Evolutionary conservation across 768 basidiomycete species (phyloP).

Genomic region (Leccinum uliginosum): DNA sequence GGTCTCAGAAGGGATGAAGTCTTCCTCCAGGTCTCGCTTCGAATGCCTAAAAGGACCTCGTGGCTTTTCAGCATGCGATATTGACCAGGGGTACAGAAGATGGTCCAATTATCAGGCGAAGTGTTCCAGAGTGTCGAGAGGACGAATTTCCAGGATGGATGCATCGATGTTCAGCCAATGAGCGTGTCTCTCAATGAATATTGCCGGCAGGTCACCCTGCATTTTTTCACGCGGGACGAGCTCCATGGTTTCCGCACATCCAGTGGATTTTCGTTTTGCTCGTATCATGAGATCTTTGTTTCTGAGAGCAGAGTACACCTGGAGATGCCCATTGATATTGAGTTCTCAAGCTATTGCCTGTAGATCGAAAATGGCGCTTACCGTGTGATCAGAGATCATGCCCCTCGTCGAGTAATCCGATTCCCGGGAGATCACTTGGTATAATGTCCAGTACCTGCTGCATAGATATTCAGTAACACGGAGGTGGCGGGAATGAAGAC

Average conservation of each 20-base stretch:
- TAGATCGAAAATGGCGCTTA: background rate
- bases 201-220: slow-evolving; percentile 17
- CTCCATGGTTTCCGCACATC: slow-evolving; percentile 9
- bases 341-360: background rate
- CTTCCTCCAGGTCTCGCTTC: slow-evolving; percentile 23
- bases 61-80: slow-evolving; percentile 2
- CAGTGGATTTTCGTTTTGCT: slow-evolving; percentile 2
- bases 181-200: slow-evolving; percentile 12
- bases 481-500: background rate
- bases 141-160: slow-evolving; percentile 22
- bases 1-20: slow-evolving; percentile 12
- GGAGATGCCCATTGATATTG: background rate
- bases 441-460: slow-evolving; percentile 20
- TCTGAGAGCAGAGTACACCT: slow-evolving; percentile 25
- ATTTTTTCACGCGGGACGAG: slow-evolving; percentile 21
- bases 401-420: slow-evolving; percentile 24
- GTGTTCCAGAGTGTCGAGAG: slow-evolving; percentile 8
- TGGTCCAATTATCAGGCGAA: slow-evolving; percentile 20
- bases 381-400: slow-evolving; percentile 15
- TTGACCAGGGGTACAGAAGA: slow-evolving; percentile 4
- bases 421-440: slow-evolving; percentile 24
- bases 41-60: slow-evolving; percentile 20
- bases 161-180: slow-evolving; percentile 27
- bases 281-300: slow-evolving; percentile 17
- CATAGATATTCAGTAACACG: background rate